Evolutionary conservation across 2,329 filamentous ascomycete species (phyloP).

Genomic region (Verticillium nubilum): DNA sequence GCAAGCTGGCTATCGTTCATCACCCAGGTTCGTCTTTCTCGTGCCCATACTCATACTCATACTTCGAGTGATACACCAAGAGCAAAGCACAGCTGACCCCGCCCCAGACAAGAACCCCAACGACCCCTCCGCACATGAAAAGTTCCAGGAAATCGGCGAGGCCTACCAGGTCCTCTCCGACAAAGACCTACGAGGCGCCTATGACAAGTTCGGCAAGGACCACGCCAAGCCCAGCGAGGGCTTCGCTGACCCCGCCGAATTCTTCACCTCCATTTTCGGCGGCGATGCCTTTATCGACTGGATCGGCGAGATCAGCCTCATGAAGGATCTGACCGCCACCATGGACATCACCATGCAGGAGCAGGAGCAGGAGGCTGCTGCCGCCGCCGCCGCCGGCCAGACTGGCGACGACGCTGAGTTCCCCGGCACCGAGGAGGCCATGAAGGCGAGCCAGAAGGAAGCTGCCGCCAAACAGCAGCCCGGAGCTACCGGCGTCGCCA

Average conservation of each 20-base stretch:
- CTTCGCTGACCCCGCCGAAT: constrained; percentile 93
- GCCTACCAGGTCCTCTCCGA: constrained; percentile 81
- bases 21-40: constrained; percentile 62
- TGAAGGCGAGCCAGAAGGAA: constrained; percentile 47
- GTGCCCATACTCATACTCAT: too few species aligned
- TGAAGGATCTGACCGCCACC: constrained; percentile 96
- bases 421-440: constrained; percentile 51
- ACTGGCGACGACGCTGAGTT: constrained; percentile 41
- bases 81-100: constrained; percentile 4
- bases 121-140: constrained; percentile 87
- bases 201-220: constrained; percentile 97
- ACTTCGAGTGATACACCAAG: background rate
- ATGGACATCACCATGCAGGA: constrained; percentile 96
- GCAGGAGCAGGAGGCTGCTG: constrained; percentile 59
- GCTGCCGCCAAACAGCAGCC: constrained; percentile 24
- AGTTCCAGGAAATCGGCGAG: constrained; percentile 83
- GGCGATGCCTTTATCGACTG: constrained; percentile 93
- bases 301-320: constrained; percentile 96
- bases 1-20: constrained; percentile 88
- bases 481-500: constrained; percentile 19
- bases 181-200: constrained; percentile 78
- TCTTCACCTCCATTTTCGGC: constrained; percentile 98
- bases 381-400: constrained; percentile 39
- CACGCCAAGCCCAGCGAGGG: constrained; percentile 84
- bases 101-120: constrained; percentile 89